These are phyloP conservation scores for Diaporthe sp. DNA, from an alignment of 2,329 filamentous ascomycete genomes.

Conservation along the genomic window DNA sequence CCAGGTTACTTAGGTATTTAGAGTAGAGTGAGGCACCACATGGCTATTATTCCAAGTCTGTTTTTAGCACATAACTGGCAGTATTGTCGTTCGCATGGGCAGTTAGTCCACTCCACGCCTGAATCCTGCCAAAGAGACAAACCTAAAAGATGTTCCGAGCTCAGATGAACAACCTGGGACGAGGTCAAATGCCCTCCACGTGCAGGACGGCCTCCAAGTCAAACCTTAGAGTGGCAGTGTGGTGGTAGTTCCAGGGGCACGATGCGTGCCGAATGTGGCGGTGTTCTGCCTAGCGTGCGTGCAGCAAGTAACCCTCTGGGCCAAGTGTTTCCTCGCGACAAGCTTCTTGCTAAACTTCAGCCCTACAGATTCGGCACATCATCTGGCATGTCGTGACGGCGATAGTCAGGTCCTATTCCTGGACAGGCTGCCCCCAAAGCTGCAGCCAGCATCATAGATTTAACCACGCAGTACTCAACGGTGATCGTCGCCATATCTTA, in stretches of 20 bases:
- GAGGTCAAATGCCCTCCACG: constrained; percentile 19
- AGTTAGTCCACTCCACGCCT: neutral
- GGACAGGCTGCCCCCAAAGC: neutral
- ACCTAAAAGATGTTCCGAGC: neutral
- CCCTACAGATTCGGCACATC: constrained; percentile 35
- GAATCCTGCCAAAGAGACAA: neutral
- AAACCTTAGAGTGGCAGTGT: constrained; percentile 6
- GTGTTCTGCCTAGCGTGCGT: constrained; percentile 38
- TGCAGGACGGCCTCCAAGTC: constrained; percentile 27
- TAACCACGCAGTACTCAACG: neutral
- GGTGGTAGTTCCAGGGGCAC: constrained; percentile 19
- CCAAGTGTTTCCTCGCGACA: constrained; percentile 29
- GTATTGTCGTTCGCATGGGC: neutral
- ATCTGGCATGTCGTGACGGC: neutral
- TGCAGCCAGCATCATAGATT: neutral
- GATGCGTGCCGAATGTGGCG: constrained; percentile 40
- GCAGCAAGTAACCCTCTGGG: neutral
- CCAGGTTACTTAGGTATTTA: neutral
- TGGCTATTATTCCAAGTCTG: neutral
- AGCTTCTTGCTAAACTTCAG: constrained; percentile 38
- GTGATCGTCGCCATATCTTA: neutral
- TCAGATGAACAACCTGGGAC: neutral
- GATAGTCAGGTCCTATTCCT: neutral
- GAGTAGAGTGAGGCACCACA: constrained; percentile 19
- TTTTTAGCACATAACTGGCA: neutral